Base-by-base conservation (phyloP, 2,329 filamentous ascomycete genomes). In the Cephalotrichum gorgonifer region DNA sequence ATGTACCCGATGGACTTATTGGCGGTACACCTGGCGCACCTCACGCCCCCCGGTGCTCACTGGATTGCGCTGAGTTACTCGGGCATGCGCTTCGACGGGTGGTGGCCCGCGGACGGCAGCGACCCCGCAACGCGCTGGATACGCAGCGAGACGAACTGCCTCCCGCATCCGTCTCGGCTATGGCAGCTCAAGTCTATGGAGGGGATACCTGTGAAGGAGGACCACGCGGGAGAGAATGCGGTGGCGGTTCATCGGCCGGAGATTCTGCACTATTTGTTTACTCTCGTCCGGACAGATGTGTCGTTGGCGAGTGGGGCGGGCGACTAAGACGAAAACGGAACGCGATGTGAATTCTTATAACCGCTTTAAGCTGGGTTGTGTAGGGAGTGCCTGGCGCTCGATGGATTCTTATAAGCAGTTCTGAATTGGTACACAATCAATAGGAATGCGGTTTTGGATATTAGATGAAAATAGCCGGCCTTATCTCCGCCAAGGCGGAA, bases 41-140 rank as follows among this genome's bases (percentile, higher is more conserved):
- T 48, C 7, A 28, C 26, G 11, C 35, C 39, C 27, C 39, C 47
- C 9, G 47, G 47, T 2, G 27, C 31, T 3, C 47, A 28, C 23
- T 48, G 47, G 47, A 27, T 48, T 3, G 47, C 47, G 14, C 14
- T 48, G 20, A 48, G 39, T 27, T 48, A 33, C 27, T 43, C 47
- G 6, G 20, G 44, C 2, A 15, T 8, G 9, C 47, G 47, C 28
- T 48, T 48, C 28, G 17, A 15, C 27, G 39, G 22, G 17, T 48
- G 45, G 45, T 38, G 8, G 25, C 20, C 12, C n/a, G 20, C n/a
- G n/a, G 6, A 14, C 12, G n/a, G n/a, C n/a, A 22, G 43, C 3
- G 11, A 26, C 9, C 26, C 43, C 12, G 15, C 26, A 26, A 6
- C 23, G 25, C 12, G 26, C 11, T 30, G 27, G 30, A 28, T 28